A percentile compares a stretch with the other conserved stretches of the same genome.
Evolutionary conservation across 306 rosid genomes (phyloP).

Genomic region (Cucumis sativus): DNA sequence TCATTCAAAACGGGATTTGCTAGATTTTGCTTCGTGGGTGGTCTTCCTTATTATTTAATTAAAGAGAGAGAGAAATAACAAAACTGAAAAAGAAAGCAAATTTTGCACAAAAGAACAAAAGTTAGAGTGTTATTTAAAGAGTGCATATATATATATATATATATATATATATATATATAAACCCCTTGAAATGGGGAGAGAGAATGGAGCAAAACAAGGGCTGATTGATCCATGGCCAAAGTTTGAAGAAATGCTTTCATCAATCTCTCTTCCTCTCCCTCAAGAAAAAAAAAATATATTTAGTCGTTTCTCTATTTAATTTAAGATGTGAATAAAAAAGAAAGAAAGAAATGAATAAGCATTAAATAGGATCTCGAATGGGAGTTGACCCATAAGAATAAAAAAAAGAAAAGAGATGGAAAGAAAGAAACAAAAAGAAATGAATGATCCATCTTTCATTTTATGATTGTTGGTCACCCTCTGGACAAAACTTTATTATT

Average conservation of each 20-base stretch:
- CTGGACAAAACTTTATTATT: not conserved
- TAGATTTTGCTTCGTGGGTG: slow-evolving; percentile 3
- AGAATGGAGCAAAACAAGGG: slow-evolving; percentile 2
- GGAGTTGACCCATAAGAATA: slow-evolving; percentile 3
- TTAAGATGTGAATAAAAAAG: too few relatives aligned
- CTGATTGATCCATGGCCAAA: not conserved
- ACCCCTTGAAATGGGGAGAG: not conserved
- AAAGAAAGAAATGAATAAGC: not conserved
- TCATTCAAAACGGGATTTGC: slow-evolving; percentile 9
- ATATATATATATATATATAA: too few relatives aligned
- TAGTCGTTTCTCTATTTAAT: too few relatives aligned
- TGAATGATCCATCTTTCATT: not conserved
- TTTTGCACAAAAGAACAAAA: not conserved
- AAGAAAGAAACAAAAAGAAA: not conserved
- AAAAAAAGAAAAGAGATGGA: not conserved
- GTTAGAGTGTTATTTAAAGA: not conserved
- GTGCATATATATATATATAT: too few relatives aligned
- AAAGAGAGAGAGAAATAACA: not conserved
- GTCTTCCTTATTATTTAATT: not conserved
- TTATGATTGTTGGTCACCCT: slow-evolving; percentile 1
- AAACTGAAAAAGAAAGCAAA: not conserved
- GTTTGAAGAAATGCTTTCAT: not conserved
- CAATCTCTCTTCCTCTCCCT: too few relatives aligned
- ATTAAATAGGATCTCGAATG: not conserved
- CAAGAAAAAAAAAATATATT: too few relatives aligned